Percentiles rank a stretch among this genome's conserved stretches.
Conservation (phyloP, 345 rosid genomes). For the Brassica rapa region DNA sequence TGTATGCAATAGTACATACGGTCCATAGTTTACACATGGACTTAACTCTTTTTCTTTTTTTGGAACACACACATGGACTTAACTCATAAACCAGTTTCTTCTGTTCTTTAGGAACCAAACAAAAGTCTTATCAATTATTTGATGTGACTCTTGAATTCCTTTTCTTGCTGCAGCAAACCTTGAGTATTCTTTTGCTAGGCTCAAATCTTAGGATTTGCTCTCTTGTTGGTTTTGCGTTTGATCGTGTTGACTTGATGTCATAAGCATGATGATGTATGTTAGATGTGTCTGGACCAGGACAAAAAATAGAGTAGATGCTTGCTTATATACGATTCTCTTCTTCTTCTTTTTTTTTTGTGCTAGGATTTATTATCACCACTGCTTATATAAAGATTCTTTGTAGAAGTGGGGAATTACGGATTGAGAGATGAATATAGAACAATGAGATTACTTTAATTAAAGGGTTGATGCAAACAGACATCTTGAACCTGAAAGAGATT, state of each 20-base stretch:
- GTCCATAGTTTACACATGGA: slow-evolving; percentile 34
- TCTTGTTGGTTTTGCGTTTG: background rate
- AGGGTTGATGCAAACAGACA: slow-evolving; percentile 10
- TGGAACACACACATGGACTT: slow-evolving; percentile 25
- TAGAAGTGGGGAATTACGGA: slow-evolving; percentile 28
- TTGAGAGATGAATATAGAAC: slow-evolving; percentile 23
- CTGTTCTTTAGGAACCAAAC: slow-evolving; percentile 34
- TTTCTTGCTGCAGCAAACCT: background rate
- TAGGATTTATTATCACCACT: slow-evolving; percentile 27
- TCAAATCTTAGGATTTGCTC: slow-evolving; percentile 24
- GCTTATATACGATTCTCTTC: slow-evolving; percentile 24
- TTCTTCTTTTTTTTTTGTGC: slow-evolving; percentile 21
- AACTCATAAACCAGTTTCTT: slow-evolving; percentile 2
- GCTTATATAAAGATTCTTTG: slow-evolving; percentile 31
- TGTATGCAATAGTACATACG: slow-evolving; percentile 16
- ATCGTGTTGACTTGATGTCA: background rate
- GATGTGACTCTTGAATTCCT: background rate
- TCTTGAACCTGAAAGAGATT: slow-evolving; percentile 9
- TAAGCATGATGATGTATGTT: slow-evolving; percentile 12
- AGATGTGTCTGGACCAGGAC: slow-evolving; percentile 28
- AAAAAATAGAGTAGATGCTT: slow-evolving; percentile 31
- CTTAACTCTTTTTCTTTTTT: background rate
- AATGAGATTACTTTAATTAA: slow-evolving; percentile 6
- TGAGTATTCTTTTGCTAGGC: slow-evolving; percentile 7
- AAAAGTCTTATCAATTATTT: slow-evolving; percentile 5